Evolutionary conservation across 805 yeast genomes (phyloP), one percentile per base, ranked within the genome.

Genomic region (Komagataella kurtzmanii): DNA sequence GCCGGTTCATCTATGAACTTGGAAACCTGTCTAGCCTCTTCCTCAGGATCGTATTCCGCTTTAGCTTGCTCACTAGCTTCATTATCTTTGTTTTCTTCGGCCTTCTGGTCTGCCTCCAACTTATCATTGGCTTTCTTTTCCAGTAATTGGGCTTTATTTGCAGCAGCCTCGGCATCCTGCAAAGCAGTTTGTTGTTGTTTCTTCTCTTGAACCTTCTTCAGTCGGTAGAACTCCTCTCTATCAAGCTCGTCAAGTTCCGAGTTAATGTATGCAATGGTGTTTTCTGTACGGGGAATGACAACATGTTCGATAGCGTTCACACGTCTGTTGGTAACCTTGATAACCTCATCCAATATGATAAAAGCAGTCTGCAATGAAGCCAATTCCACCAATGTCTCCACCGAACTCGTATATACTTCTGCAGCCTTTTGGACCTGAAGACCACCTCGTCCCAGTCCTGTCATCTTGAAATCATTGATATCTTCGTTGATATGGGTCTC

Each of bases 261-360:
- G 68, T 89, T 90, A 74, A 91, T 91, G 70, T 91, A 80, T 50
- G 76, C 67, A 62, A 91, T 91, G 24, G 99, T 91, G 70, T 91
- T 91, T 68, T 93, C 97, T 1, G 98, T 93, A 70, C 98, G 80
- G 59, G 99, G 99, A 55, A 91, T 91, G 61, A 91, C 90, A 48
- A 91, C 98, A 64, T 91, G 98, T 72, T 91, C 99, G 68, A 91
- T 91, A 56, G 99, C 98, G 66, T 91, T 91, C 62, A 91, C 99
- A 76, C 99, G 87, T 73, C 99, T 81, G 70, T 91, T 91, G 51
- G 99, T 91, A 54, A 93, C 97, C 68, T 93, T 93, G 67, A 91
- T 93, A 54, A 91, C 99, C 68, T 91, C 99, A 70, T 93, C 99
- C 61, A 91, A 77, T 58, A 91, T 91, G 52, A 93, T 88, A 65